phyloP scores from a whole-genome alignment of 176 grass and related monocot species.

The Zoysia pacifica region DNA sequence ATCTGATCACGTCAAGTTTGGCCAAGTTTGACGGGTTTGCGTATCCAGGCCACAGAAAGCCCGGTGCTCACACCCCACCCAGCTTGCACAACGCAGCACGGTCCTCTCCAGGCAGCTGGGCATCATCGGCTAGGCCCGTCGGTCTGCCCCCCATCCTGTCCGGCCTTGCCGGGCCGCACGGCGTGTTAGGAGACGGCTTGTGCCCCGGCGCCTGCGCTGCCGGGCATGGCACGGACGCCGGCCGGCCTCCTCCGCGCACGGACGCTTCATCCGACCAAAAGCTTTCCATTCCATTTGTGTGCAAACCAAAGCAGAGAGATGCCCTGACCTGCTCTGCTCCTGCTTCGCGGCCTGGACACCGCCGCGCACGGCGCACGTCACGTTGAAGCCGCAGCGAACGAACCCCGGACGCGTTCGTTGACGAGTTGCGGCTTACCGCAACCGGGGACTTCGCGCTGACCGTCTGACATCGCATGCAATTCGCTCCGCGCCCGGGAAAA shows the following conservation, averaged over 20 bases:
- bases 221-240: no score
- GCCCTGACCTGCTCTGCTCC: not conserved
- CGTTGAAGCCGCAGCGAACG: not conserved
- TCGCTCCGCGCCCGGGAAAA: no score
- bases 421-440: not conserved
- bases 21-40: not conserved
- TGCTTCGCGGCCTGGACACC: not conserved
- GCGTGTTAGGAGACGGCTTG: not conserved
- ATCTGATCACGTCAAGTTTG: not conserved
- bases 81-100: not conserved
- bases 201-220: not conserved
- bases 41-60: not conserved
- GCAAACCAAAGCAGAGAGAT: not conserved
- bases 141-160: not conserved
- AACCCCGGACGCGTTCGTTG: not conserved
- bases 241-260: no score
- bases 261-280: no score
- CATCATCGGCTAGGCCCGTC: not conserved
- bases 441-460: conserved; percentile 24
- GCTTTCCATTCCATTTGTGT: not conserved
- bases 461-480: not conserved
- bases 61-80: not conserved
- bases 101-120: no score
- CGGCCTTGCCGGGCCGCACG: not conserved
- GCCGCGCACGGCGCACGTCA: conserved; percentile 5